Evolutionary conservation across 768 basidiomycete species (phyloP), one percentile per base, ranked within the genome.

Genomic region (Leccinum barrowsii): DNA sequence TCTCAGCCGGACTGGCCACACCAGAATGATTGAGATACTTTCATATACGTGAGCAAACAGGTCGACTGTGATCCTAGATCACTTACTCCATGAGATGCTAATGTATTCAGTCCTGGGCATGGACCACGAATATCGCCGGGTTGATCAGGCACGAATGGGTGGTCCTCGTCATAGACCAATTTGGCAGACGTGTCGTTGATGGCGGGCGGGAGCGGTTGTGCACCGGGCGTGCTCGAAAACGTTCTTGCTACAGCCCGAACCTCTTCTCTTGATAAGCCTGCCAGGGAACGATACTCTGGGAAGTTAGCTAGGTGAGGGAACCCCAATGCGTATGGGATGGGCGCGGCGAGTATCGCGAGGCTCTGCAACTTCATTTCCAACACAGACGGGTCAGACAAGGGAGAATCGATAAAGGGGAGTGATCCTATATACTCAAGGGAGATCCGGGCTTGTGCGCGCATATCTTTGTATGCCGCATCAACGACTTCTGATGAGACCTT

Each of bases 51-150:
- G 15, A 7, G 13, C 30, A 37, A 53, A 49, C 19, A 1, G 10
- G 42, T 44, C 42, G n/a, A 44, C 10, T 28, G 42, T 44, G 10
- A 19, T 44, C 19, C 42, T 19, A 19, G 8, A 44, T 53, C 5
- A 50, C 68, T 61, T 22, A 70, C 67, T n/a, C 67, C 68, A 8
- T 68, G 67, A 65, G 65, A 63, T 11, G 68, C 65, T 1, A 68
- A 47, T 6, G 68, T 70, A 32, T 68, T 68, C 54, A 68, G 35
- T 56, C 68, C 67, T 0, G 67, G 65, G 34, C 61, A 68, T 7
- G 67, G 68, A 4, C 68, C 67, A 50, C 67, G 67, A 26, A 70
- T 62, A 22, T 70, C 68, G 24, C 65, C 60, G 6, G 67, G 65
- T 32, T 0, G 49, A 24, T 54, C 56, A 3, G 57, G 56, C 2